Evolutionary conservation across 1,284 basidiomycete genomes (phyloP), one percentile per base, ranked within the genome.

Genomic region (Leccinum colubrinum): DNA sequence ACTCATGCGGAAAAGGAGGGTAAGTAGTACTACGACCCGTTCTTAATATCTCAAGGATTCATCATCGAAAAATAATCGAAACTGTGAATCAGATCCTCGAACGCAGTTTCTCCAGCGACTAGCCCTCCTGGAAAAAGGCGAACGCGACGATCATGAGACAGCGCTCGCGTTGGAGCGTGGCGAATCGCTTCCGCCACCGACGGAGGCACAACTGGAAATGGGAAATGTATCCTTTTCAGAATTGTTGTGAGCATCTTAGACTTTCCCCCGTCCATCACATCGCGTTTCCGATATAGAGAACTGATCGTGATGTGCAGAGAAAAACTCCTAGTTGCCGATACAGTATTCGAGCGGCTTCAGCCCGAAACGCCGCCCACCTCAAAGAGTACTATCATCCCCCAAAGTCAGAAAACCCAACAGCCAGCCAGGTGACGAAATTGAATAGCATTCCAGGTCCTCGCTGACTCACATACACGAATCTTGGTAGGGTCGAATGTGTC

Each of bases 401-500:
- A 52, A n/a, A n/a, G 9, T n/a, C 15, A 12, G 25, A 52, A 52
- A 52, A 27, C 15, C 1, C 51, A n/a, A 27, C 22, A 27, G 9
- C 7, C 5, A 27, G 14, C 11, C 52, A 61, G 53, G 66, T 68
- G 22, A 48, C 12, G 20, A 50, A 50, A 50, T 11, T 12, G 46
- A 33, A 48, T 25, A 6, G 1, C 1, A 11, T 52, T 17, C 1
- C 1, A 39, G 11, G 15, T 12, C 9, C 33, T 22, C n/a, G 12
- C 46, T 6, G 20, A 55, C 60, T 59, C 11, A 59, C 59, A n/a
- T 3, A 8, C 9, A 25, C 1, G 8, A 35, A 37, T 9, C 35
- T 11, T 3, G 3, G 12, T 14, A 74, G 70, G 8, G 61, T 68
- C 20, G 69, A 74, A 25, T 74, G 70, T 30, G 53, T 70, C 59